Conservation (phyloP, 108 stramenopile species). For the Cyclotella baltica region DNA sequence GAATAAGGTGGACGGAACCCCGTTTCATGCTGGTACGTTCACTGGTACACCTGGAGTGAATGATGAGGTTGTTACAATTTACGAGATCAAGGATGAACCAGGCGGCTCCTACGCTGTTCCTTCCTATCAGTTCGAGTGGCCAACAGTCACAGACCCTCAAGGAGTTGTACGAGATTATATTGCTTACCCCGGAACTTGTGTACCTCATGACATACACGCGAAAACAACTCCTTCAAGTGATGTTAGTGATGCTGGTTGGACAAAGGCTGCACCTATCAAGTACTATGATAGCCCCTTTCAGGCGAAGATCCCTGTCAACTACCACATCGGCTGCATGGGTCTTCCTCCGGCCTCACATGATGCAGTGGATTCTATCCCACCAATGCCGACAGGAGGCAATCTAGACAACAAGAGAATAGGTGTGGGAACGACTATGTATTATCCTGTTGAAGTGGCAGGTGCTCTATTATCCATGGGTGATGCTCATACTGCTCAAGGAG, state of each 20-base stretch:
- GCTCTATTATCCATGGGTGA: slow-evolving; percentile 45
- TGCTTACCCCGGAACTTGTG: slow-evolving; percentile 57
- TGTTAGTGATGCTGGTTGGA: slow-evolving; percentile 37
- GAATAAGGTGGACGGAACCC: slow-evolving; percentile 27
- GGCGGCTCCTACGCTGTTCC: slow-evolving; percentile 42
- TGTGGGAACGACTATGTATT: slow-evolving; percentile 47
- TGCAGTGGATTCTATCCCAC: slow-evolving; percentile 52
- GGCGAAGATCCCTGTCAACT: slow-evolving; percentile 50
- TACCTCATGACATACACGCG: slow-evolving; percentile 48
- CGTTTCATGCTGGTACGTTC: slow-evolving; percentile 38
- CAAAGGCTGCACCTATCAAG: slow-evolving; percentile 21
- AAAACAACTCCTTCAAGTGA: slow-evolving; percentile 22
- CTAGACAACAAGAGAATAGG: slow-evolving; percentile 50
- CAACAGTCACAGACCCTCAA: slow-evolving; percentile 44
- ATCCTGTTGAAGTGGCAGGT: slow-evolving; percentile 44
- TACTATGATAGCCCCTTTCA: slow-evolving; percentile 31
- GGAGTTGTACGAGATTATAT: slow-evolving; percentile 48
- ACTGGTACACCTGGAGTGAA: slow-evolving; percentile 39
- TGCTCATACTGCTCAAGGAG: slow-evolving; percentile 45
- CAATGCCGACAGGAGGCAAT: slow-evolving; percentile 46
- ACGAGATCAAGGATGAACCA: slow-evolving; percentile 41
- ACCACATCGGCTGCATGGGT: slow-evolving; percentile 51
- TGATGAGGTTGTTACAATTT: slow-evolving; percentile 54
- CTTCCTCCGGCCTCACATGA: slow-evolving; percentile 46
- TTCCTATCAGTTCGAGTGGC: slow-evolving; percentile 56